Evolutionary conservation across 176 grass and related monocot species (phyloP), one percentile per base, ranked within the genome.

Genomic region (Oryza brachyantha): DNA sequence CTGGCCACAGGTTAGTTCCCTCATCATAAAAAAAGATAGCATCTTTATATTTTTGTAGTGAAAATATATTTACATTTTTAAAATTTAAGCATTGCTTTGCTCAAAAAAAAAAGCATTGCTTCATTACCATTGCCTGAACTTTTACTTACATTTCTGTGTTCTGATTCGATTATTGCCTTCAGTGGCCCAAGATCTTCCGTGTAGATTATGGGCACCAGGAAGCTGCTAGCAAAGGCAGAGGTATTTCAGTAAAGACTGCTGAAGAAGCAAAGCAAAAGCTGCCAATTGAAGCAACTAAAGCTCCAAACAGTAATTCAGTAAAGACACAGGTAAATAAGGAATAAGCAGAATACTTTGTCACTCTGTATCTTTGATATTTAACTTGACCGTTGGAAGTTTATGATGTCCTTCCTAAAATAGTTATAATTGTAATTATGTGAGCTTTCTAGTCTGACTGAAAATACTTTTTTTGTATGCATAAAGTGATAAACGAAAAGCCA

Each of bases 131-230:
- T 41, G 4, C 64, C 19, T 84, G 59, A 28, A n/a, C 21, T 41
- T 78, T 28, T 19, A 69, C 65, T 64, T 58, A 16, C 46, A 26
- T 48, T 66, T 29, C 13, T 34, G 16, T 75, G 10, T 0, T 82
- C 13, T 13, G n/a, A 21, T 43, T 74, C 10, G 14, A 32, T 83
- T 62, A 19, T 83, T 79, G 29, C 72, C 43, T 81, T 35, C 37
- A 88, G 90, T 89, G 73, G 71, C 84, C 84, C 0, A 83, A 29
- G 22, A 72, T 89, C 38, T 93, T 90, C 66, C 84, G 80, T n/a
- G 73, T 78, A 68, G 86, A 89, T 62, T 90, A 86, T 70, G 91
- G 84, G 22, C 91, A 93, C 67, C 72, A 87, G 63, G 91, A 93
- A 89, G 84, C 87, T 81, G 38, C 45, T 46, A 64, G 64, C 39